Conservation (phyloP, 2,329 filamentous ascomycete genomes). For the Diaporthe sp. region DNA sequence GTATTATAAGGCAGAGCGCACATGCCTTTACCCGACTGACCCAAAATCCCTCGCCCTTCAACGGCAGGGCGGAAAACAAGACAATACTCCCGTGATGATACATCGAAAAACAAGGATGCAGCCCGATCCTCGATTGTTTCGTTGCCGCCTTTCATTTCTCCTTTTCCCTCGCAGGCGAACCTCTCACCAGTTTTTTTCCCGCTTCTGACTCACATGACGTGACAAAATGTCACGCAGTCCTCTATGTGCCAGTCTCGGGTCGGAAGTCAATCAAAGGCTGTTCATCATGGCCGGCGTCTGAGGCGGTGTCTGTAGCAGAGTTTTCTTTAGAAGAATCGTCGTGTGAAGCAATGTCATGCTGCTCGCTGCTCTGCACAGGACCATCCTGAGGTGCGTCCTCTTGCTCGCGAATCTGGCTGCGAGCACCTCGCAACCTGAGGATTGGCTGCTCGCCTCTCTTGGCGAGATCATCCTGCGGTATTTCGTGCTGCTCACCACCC, state of each 20-base stretch:
- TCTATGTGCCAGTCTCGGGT: too few relatives aligned
- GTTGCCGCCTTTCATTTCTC: not conserved
- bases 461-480: not conserved
- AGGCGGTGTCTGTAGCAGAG: not conserved
- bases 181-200: not conserved
- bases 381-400: not conserved
- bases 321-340: not conserved
- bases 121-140: not conserved
- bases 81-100: not conserved
- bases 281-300: not conserved
- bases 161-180: not conserved
- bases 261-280: not conserved
- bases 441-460: not conserved
- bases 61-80: not conserved
- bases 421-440: not conserved
- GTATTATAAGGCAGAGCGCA: not conserved
- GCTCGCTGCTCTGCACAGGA: not conserved
- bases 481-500: not conserved
- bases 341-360: not conserved
- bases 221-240: not conserved
- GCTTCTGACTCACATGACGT: too few relatives aligned
- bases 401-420: not conserved
- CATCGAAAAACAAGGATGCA: not conserved
- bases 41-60: not conserved
- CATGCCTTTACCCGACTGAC: not conserved